Evolutionary conservation across 73 alveolate species (phyloP).

Genomic region (Paramecium primaurelia): DNA sequence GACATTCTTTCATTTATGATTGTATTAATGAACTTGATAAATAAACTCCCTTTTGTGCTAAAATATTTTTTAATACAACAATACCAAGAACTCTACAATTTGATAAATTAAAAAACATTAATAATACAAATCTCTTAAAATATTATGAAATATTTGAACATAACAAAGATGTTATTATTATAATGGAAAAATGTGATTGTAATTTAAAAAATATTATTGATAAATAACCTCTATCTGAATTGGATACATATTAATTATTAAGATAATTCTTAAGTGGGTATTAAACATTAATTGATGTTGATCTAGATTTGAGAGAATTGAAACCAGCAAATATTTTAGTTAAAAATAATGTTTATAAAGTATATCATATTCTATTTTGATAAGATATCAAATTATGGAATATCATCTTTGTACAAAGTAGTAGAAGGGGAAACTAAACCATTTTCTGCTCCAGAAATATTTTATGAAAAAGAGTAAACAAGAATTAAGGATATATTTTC

Average conservation of each 20-base stretch:
- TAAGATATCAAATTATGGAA: neutral
- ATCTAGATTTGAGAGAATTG: neutral
- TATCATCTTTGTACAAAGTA: neutral
- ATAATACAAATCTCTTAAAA: neutral
- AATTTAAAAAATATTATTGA: neutral
- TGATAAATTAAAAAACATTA: neutral
- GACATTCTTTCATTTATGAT: neutral
- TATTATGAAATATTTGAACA: neutral
- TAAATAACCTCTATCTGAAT: neutral
- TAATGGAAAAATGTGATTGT: neutral
- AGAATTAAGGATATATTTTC: neutral
- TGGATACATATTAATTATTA: neutral
- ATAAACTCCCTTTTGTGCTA: neutral
- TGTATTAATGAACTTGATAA: neutral
- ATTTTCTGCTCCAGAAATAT: neutral
- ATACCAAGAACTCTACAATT: neutral
- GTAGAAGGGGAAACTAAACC: neutral
- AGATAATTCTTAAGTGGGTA: neutral
- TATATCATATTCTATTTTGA: neutral
- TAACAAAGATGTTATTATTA: neutral
- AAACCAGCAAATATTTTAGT: neutral
- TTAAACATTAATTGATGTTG: neutral
- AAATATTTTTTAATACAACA: neutral
- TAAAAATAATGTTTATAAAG: neutral
- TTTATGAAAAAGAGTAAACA: neutral